Evolutionary conservation across 2,329 filamentous ascomycete genomes (phyloP).

Genomic region (Hymenoscyphus scutula): DNA sequence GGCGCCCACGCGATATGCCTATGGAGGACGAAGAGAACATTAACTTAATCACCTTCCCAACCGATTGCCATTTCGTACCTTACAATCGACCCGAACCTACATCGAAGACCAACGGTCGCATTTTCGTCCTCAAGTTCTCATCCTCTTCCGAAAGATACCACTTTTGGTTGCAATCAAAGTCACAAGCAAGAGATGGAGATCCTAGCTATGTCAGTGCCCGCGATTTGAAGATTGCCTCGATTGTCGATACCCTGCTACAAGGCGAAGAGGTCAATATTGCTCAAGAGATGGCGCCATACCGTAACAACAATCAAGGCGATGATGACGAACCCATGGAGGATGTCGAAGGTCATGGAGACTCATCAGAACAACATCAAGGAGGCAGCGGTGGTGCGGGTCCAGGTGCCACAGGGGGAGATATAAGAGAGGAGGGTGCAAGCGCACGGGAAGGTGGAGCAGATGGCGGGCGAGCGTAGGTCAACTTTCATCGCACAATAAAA

Average conservation of each 20-base stretch:
- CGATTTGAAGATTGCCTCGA: slow-evolving; percentile 82
- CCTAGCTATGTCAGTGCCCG: slow-evolving; percentile 78
- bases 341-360: slow-evolving; percentile 62
- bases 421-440: slow-evolving; percentile 84
- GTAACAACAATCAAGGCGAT: slow-evolving; percentile 55
- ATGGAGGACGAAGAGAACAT: slow-evolving; percentile 69
- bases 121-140: slow-evolving; percentile 90
- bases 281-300: slow-evolving; percentile 65
- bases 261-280: slow-evolving; percentile 84
- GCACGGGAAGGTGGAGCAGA: slow-evolving; percentile 92
- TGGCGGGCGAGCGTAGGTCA: slow-evolving; percentile 98
- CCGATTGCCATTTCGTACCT: slow-evolving; percentile 81
- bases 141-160: slow-evolving; percentile 89
- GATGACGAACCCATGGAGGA: slow-evolving; percentile 79
- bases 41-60: slow-evolving; percentile 91
- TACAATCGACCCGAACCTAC: slow-evolving; percentile 70
- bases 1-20: slow-evolving; percentile 75
- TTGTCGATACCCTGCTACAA: slow-evolving; percentile 80
- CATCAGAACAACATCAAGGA: slow-evolving; percentile 56
- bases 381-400: slow-evolving; percentile 78
- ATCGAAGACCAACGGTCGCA: slow-evolving; percentile 76
- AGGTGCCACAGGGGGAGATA: slow-evolving; percentile 85
- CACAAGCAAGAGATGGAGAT: slow-evolving; percentile 67
- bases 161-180: slow-evolving; percentile 95
- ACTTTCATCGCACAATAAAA: slow-evolving; percentile 26